These are phyloP conservation scores for Yarrowia yakushimensis DNA, from an alignment of 805 yeast genomes.

Conservation along the genomic window DNA sequence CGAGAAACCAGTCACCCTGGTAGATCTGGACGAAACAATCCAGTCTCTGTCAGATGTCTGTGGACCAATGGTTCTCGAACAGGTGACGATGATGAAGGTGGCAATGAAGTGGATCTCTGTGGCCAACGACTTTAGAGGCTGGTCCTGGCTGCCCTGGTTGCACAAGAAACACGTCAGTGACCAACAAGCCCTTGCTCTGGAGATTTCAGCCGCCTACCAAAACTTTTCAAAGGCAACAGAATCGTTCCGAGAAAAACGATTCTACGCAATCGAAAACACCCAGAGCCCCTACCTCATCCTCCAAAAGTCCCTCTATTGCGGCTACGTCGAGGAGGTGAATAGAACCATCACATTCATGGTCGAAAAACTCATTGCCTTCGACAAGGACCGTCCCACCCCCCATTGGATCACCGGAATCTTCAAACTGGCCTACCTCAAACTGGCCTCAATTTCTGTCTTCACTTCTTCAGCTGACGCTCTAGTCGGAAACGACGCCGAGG, in stretches of 20 bases:
- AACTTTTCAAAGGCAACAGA: not conserved
- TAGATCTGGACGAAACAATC: not conserved
- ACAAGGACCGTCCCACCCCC: not conserved
- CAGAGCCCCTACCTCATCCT: not conserved
- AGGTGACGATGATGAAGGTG: not conserved
- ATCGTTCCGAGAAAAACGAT: slow-evolving; percentile 2
- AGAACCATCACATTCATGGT: not conserved
- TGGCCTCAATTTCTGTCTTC: slow-evolving; percentile 6
- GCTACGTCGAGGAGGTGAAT: slow-evolving; percentile 4
- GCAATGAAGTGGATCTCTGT: not conserved
- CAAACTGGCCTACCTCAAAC: not conserved
- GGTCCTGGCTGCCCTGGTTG: slow-evolving; percentile 16
- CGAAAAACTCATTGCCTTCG: not conserved
- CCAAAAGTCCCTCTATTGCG: slow-evolving; percentile 6
- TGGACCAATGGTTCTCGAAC: slow-evolving; percentile 2
- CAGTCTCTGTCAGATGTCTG: not conserved
- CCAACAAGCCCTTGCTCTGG: slow-evolving; percentile 4
- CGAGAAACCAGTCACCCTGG: not conserved
- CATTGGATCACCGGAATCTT: slow-evolving; percentile 12
- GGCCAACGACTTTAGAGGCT: slow-evolving; percentile 3
- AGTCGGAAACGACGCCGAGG: not conserved
- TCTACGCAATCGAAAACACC: not conserved
- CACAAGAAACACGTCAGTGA: not conserved
- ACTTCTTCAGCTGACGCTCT: slow-evolving; percentile 8
- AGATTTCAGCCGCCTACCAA: not conserved